A percentile compares a stretch with the other conserved stretches of the same genome.
phyloP scores from a whole-genome alignment of 148 eudicot species.

The Rhododendron ovatum region DNA sequence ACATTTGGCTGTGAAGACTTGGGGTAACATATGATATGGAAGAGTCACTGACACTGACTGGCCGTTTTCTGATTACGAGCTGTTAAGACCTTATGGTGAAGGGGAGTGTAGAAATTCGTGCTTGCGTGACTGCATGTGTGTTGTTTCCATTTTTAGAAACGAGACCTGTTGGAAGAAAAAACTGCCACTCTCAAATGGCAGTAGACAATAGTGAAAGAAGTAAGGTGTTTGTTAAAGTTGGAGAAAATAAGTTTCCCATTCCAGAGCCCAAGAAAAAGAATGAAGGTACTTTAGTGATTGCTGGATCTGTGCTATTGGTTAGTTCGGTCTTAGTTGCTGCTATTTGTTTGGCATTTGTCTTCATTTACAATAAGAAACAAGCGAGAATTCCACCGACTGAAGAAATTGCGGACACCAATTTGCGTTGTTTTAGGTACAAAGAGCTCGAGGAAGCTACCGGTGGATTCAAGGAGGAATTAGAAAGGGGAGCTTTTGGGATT shows the following conservation, averaged over 20 bases:
- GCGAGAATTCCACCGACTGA: background rate
- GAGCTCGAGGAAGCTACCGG: conserved; percentile 44
- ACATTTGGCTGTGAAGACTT: background rate
- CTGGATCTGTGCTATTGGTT: conserved; percentile 20
- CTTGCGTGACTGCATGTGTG: conserved; percentile 14
- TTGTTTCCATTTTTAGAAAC: background rate
- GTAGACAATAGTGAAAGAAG: background rate
- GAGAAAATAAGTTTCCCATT: background rate
- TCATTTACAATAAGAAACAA: conserved; percentile 3
- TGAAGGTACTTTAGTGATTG: background rate
- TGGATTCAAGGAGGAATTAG: conserved; percentile 43
- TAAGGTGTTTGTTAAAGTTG: conserved; percentile 20
- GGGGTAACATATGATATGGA: background rate
- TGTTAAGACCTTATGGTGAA: background rate
- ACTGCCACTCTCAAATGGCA: conserved; percentile 18
- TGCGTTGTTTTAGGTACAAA: conserved; percentile 29
- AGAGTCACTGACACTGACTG: conserved; percentile 4
- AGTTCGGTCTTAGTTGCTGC: conserved; percentile 15
- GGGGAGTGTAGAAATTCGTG: conserved; percentile 6
- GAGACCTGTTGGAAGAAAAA: conserved; percentile 21
- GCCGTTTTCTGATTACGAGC: conserved; percentile 11
- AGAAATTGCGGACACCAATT: background rate
- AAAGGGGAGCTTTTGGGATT: conserved; percentile 34
- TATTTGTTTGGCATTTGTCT: background rate
- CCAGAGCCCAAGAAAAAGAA: background rate